These are phyloP conservation scores for Termitomyces sp. DNA, from an alignment of 768 basidiomycete genomes.

Conservation along the genomic window DNA sequence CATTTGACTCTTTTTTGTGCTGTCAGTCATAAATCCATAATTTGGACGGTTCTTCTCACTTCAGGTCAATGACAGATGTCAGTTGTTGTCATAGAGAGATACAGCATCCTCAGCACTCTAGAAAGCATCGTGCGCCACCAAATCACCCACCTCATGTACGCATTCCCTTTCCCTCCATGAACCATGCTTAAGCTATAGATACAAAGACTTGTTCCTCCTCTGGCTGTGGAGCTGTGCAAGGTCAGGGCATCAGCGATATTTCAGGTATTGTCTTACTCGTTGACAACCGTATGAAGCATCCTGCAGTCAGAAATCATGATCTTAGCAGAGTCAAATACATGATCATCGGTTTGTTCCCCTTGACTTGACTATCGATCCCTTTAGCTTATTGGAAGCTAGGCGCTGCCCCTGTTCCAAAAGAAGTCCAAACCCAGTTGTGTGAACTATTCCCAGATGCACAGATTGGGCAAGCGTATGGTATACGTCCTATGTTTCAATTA, in stretches of 20 bases:
- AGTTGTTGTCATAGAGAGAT: slow-evolving; percentile 44
- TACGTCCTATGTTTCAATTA: slow-evolving; percentile 3
- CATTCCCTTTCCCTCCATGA: not conserved
- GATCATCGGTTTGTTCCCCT: slow-evolving; percentile 34
- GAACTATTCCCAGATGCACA: slow-evolving; percentile 44
- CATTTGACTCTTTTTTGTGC: slow-evolving; percentile 55
- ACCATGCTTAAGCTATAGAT: not conserved
- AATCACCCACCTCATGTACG: slow-evolving; percentile 40
- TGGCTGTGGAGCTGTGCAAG: slow-evolving; percentile 49
- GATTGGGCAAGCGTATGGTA: slow-evolving; percentile 66
- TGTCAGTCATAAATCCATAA: slow-evolving; percentile 25
- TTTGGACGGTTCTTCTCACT: not conserved
- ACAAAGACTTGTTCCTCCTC: slow-evolving; percentile 43
- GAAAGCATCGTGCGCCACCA: slow-evolving; percentile 42
- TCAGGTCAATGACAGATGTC: slow-evolving; percentile 37
- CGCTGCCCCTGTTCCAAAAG: slow-evolving; percentile 56
- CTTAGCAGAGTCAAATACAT: slow-evolving; percentile 38
- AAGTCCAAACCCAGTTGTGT: slow-evolving; percentile 44
- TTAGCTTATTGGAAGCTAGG: slow-evolving; percentile 29
- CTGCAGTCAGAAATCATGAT: slow-evolving; percentile 40
- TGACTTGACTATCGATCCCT: slow-evolving; percentile 9
- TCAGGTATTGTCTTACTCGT: not conserved
- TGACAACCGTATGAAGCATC: slow-evolving; percentile 31
- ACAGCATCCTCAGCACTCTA: slow-evolving; percentile 41
- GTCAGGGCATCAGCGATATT: slow-evolving; percentile 22